Base-by-base conservation (phyloP, 2,329 filamentous ascomycete genomes). In the Cercospora sp. region DNA sequence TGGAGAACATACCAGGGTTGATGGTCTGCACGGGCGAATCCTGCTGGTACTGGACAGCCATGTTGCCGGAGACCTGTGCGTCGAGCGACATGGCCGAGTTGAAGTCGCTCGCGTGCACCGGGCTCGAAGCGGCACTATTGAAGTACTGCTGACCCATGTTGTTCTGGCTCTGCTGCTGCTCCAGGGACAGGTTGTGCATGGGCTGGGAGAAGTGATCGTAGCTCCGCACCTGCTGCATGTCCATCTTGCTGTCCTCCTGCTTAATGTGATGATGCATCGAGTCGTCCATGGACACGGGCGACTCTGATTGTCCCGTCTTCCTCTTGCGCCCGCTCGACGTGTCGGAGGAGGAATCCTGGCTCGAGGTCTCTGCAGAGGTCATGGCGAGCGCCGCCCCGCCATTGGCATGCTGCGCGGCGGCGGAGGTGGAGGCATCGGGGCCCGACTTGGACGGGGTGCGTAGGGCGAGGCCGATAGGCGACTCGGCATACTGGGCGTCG, bases 61-160 rank as follows among this genome's bases (percentile, higher is more conserved):
- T 68, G 12, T 66, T 69, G 9, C 67, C 65, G 53, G 67, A 63
- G 61, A 74, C 69, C 20, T 72, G 71, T 16, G 71, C 70, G 61
- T 77, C 72, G 31, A 77, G 65, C 9, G 72, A 73, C 70, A 77
- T 73, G 63, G 74, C 72, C 7, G 71, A 66, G 45, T 75, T 73
- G 66, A 74, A 76, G 10, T 74, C 74, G n/a, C 70, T 69, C 23
- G 71, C 63, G 66, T 76, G 75, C 18, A 74, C 71, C 9, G 87
- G 86, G 68, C 86, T 90, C 72, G 83, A 87, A 1, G 86, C 84
- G 8, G 84, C 84, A 72, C 86, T 87, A 16, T 85, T 84, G 74
- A 89, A 89, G 70, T 87, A 85, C 72, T 88, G 87, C 59, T 82
- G 79, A 63, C 84, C 83, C 60, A 63, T 33, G 42, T 10, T 63